Evolutionary conservation across 176 grass and related monocot species (phyloP).

Genomic region (Elymus sibiricus): DNA sequence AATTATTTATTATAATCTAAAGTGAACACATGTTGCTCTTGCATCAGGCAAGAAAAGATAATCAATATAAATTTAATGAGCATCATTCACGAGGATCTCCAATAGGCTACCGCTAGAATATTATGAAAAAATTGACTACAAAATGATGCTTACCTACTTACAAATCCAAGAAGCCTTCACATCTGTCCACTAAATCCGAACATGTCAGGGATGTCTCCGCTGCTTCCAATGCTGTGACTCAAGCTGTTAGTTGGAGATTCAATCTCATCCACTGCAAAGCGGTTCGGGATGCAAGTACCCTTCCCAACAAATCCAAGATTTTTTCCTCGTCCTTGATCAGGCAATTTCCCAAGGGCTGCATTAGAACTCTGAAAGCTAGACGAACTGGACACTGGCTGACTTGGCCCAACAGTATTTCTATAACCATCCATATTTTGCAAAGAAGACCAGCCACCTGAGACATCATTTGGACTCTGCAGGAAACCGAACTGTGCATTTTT

Average conservation of each 20-base stretch:
- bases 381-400: constrained; percentile 31
- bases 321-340: constrained; percentile 59
- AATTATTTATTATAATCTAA: background rate
- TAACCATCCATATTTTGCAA: constrained; percentile 46
- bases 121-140: background rate
- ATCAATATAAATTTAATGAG: background rate
- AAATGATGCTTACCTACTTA: constrained; percentile 56
- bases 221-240: constrained; percentile 64
- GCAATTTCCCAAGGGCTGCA: constrained; percentile 39
- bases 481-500: constrained; percentile 63
- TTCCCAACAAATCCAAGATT: constrained; percentile 96
- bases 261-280: constrained; percentile 86
- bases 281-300: constrained; percentile 85
- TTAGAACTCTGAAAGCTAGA: constrained; percentile 49
- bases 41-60: background rate
- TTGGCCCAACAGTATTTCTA: constrained; percentile 38
- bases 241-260: constrained; percentile 81
- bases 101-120: background rate
- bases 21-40: background rate
- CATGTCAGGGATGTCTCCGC: constrained; percentile 66
- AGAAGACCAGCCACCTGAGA: constrained; percentile 34
- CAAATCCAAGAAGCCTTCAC: constrained; percentile 58
- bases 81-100: background rate
- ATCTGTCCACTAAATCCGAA: constrained; percentile 73
- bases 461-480: constrained; percentile 52